Percentiles rank a stretch among this genome's conserved stretches.
Evolutionary conservation across 768 basidiomycete genomes (phyloP).

Genomic region (Russula lepida): DNA sequence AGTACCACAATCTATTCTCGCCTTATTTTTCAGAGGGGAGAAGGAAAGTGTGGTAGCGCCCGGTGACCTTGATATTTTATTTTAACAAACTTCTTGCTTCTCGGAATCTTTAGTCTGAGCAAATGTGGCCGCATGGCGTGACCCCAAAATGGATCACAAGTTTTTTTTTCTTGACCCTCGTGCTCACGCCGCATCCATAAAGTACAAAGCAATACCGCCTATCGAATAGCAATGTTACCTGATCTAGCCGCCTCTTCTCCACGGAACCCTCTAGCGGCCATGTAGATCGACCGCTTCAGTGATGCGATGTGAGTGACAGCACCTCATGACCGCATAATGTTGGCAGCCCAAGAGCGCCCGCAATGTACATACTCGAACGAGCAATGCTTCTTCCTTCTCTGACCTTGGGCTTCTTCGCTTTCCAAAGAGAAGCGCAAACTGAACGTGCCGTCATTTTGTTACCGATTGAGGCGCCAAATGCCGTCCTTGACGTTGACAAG

Average conservation of each 20-base stretch:
- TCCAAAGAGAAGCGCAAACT: not conserved
- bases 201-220: too few species aligned
- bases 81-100: not conserved
- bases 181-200: too few species aligned
- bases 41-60: too few species aligned
- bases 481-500: slow-evolving; percentile 63
- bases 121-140: too few species aligned
- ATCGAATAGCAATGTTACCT: not conserved
- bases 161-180: not conserved
- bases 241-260: not conserved
- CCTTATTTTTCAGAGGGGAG: too few species aligned
- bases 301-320: too few species aligned
- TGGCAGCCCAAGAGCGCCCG: not conserved
- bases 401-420: not conserved
- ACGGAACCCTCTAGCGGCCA: too few species aligned
- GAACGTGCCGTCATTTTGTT: not conserved
- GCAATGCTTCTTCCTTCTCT: not conserved
- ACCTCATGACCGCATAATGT: too few species aligned
- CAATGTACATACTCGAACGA: not conserved
- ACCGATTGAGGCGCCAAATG: slow-evolving; percentile 48
- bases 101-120: too few species aligned
- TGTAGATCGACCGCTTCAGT: too few species aligned
- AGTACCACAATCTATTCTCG: not conserved
- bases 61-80: too few species aligned
- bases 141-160: not conserved